phyloP scores from a whole-genome alignment of 345 rosid genomes.

The Gossypium bickii region DNA sequence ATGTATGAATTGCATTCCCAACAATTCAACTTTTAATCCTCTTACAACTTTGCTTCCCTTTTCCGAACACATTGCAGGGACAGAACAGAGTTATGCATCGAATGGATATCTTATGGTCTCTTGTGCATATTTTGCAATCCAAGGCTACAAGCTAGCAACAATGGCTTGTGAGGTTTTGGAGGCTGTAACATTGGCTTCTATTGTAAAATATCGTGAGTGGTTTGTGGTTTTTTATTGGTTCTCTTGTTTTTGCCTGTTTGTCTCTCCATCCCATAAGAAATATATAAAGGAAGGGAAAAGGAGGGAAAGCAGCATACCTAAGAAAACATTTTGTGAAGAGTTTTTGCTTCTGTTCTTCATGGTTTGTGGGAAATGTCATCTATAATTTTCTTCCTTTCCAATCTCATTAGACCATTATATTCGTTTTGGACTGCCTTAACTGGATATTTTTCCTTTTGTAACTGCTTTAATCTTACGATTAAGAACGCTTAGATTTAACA shows the following conservation, averaged over 20 bases:
- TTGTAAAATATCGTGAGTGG: slow-evolving; percentile 29
- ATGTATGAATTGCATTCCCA: not conserved
- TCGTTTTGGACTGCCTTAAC: slow-evolving; percentile 10
- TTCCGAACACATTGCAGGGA: slow-evolving; percentile 49
- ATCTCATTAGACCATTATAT: slow-evolving; percentile 7
- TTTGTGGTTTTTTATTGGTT: slow-evolving; percentile 24
- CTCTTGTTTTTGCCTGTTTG: slow-evolving; percentile 19
- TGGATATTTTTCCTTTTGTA: not conserved
- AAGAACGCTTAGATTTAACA: not conserved
- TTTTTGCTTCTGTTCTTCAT: slow-evolving; percentile 1
- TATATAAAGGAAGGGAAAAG: slow-evolving; percentile 1
- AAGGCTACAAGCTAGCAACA: slow-evolving; percentile 40
- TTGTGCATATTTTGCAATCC: slow-evolving; percentile 76
- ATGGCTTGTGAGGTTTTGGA: slow-evolving; percentile 19
- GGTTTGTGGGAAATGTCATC: slow-evolving; percentile 12
- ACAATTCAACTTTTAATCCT: not conserved
- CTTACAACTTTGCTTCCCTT: not conserved
- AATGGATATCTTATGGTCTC: slow-evolving; percentile 92
- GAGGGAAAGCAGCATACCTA: not conserved
- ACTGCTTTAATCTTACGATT: not conserved
- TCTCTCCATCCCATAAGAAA: slow-evolving; percentile 9
- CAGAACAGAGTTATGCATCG: slow-evolving; percentile 66
- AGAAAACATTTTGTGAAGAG: not conserved
- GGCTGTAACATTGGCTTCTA: slow-evolving; percentile 11
- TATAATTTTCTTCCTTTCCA: not conserved